Evolutionary conservation across 768 basidiomycete genomes (phyloP), one percentile per base, ranked within the genome.

Genomic region (Pleurotus platypus): DNA sequence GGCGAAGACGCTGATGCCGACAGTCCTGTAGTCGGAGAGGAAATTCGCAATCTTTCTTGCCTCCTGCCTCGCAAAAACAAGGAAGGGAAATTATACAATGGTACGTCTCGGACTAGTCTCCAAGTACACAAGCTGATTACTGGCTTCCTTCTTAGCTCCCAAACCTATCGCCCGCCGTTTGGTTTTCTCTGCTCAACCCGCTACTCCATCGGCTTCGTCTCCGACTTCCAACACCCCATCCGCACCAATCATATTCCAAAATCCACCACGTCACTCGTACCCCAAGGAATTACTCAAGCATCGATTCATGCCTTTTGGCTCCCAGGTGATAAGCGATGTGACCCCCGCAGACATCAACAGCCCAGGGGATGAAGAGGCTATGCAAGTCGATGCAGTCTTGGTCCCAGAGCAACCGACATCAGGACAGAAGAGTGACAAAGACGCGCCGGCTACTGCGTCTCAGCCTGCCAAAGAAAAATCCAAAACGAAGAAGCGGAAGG

Each of bases 11-110:
- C 73, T 16, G 72, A 71, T 20, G 68, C 73, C 49, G 67, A 49
- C 61, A 60, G 55, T 6, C 67, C 64, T 1, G 58, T 78, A 15
- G 79, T 82, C 0, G 89, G 81, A 2, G 89, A 90, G 60, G 89
- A 90, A 66, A 69, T 89, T 40, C 80, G 77, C 42, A 69, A 70
- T 0, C 65, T 91, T 6, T 75, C 84, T 2, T 87, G 85, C 66
- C 70, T 92, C 2, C 67, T 91, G 1, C 89, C 89, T 0, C 74
- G 87, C 16, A 83, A 75, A 61, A 80, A 72, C 50, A 85, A 87
- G 64, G 75, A 73, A 13, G 86, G 86, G 0, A 78, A 75, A 48
- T 63, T 90, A 3, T 89, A 80, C 62, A 68, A 75, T 49, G 83
- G 89, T 87, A 61, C 43, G 72, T 58, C 8, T 30, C 22, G 12